A percentile compares a stretch with the other conserved stretches of the same genome.
These are phyloP conservation scores for Cicer cuneatum DNA, from an alignment of 306 rosid species.

Conservation along the genomic window DNA sequence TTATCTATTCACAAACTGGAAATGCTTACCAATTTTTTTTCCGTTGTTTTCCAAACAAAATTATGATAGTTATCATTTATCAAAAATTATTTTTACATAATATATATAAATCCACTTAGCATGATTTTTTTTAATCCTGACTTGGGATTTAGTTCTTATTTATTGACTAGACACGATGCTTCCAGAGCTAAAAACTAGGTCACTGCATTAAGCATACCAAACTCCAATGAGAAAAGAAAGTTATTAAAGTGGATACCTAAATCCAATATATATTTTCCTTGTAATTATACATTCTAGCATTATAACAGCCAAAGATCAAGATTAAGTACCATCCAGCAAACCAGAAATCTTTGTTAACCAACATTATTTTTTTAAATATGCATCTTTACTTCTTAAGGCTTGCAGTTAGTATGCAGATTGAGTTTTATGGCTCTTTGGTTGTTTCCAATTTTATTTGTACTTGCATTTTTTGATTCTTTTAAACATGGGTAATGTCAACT, in stretches of 20 bases:
- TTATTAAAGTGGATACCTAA: constrained; percentile 16
- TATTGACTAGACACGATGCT: constrained; percentile 28
- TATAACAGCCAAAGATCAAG: constrained; percentile 15
- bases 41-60: neutral
- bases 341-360: neutral
- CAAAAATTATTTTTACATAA: neutral
- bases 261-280: constrained; percentile 15
- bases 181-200: constrained; percentile 2
- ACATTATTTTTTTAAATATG: constrained; percentile 22
- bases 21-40: neutral
- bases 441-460: constrained; percentile 28
- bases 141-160: constrained; percentile 1
- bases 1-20: neutral
- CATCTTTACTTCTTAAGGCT: constrained; percentile 33
- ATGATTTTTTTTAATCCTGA: constrained; percentile 10
- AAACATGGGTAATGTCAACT: constrained; percentile 33
- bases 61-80: constrained; percentile 4
- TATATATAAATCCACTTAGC: neutral
- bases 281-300: constrained; percentile 6
- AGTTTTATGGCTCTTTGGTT: constrained; percentile 26
- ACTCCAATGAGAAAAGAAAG: neutral
- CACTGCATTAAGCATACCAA: constrained; percentile 7
- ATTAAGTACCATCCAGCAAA: constrained; percentile 23
- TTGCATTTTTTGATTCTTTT: constrained; percentile 21
- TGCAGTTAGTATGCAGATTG: constrained; percentile 16